Evolutionary conservation across 164 flowering plant species (phyloP), one percentile per base, ranked within the genome.

Genomic region (Chimonanthus praecox): DNA sequence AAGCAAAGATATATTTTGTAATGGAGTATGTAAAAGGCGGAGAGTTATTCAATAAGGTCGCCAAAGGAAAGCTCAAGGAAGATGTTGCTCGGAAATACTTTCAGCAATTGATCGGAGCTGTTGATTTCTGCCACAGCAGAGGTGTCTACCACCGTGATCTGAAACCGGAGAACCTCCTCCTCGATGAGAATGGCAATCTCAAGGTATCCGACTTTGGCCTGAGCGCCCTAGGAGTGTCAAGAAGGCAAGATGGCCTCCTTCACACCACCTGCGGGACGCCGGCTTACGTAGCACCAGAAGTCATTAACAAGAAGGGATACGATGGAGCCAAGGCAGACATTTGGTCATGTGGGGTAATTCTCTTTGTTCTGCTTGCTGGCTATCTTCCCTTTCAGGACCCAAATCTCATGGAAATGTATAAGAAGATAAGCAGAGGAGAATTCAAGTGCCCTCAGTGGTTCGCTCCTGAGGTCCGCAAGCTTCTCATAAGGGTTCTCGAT

Each of bases 221-320:
- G 20, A 77, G 82, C 50, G 82, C 85, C 6, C 54, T 83, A 11
- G 44, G 48, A 6, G 83, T 76, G 20, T 81, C 80, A 0, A 33
- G 68, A 51, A 47, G 77, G 44, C 63, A 83, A 18, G 85, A 81
- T 49, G 85, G 85, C 2, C 83, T 83, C 16, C 82, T 83, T 13
- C 83, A 83, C 64, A 83, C 85, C 1, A 75, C 71, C 2, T 83
- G 85, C 48, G 85, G 85, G n/a, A 83, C 85, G 1, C 85, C 85
- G 3, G 85, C 85, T 4, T 83, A 83, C 20, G 82, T 80, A 4
- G 82, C 85, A 10, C 83, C 85, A 0, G 83, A 83, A 67, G 73
- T 83, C 47, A 78, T 83, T 8, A 76, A 72, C 61, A 78, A 77
- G 77, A 83, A 60, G 74, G 85, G 85, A 7, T 83, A 83, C 20